A percentile compares a stretch with the other conserved stretches of the same genome.
Conservation (phyloP, 2,329 filamentous ascomycete genomes). For the Epichloe uncinata region DNA sequence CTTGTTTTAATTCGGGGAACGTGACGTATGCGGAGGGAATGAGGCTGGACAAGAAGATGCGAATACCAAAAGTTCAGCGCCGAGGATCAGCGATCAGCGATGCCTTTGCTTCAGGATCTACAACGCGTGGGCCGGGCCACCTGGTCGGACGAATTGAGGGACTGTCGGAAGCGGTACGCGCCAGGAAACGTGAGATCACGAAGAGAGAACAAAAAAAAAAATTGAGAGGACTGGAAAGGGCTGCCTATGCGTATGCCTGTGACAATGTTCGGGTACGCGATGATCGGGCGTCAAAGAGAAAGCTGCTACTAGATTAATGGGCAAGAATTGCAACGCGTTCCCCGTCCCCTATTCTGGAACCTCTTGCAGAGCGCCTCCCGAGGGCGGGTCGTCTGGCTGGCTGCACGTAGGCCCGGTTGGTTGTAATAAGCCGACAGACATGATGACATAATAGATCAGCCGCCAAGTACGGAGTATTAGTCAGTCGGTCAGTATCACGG, state of each 20-base stretch:
- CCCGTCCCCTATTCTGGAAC: slow-evolving; percentile 9
- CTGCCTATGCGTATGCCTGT: not conserved
- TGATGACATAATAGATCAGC: too few relatives aligned
- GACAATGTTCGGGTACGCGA: not conserved
- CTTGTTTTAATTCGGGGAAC: not conserved
- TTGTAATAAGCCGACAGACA: too few relatives aligned
- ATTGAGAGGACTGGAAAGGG: not conserved
- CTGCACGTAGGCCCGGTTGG: too few relatives aligned
- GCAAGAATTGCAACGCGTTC: slow-evolving; percentile 6
- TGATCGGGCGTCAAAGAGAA: not conserved
- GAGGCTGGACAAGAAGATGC: not conserved
- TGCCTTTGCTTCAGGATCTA: not conserved
- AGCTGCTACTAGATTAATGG: not conserved
- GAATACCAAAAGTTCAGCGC: not conserved
- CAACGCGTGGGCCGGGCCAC: slow-evolving; percentile 4
- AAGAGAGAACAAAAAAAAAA: not conserved
- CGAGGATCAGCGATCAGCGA: slow-evolving; percentile 1
- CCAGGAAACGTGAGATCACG: not conserved
- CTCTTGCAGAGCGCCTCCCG: not conserved
- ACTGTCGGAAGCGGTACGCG: not conserved
- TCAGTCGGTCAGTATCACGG: not conserved
- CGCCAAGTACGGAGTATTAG: not conserved
- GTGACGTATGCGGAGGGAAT: not conserved
- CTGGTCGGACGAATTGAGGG: not conserved
- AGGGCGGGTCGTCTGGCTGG: not conserved